These are phyloP conservation scores for Podaxis sp. DNA, from an alignment of 768 basidiomycete species.

Conservation along the genomic window DNA sequence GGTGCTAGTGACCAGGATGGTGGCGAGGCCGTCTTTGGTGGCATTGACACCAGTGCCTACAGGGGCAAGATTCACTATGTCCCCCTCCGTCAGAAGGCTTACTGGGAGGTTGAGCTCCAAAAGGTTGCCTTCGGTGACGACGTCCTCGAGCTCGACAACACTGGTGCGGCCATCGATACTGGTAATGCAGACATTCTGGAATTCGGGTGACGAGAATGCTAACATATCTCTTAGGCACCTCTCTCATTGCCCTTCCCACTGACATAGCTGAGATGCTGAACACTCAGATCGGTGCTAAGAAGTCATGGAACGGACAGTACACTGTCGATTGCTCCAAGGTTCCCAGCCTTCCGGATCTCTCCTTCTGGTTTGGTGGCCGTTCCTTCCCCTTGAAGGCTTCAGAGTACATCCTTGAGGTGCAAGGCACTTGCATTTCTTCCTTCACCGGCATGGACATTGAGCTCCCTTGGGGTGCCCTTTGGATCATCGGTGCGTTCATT, in stretches of 20 bases:
- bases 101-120: conserved; percentile 97
- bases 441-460: conserved; percentile 94
- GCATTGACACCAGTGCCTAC: conserved; percentile 77
- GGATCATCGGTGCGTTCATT: conserved; percentile 75
- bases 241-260: conserved; percentile 88
- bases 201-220: not conserved
- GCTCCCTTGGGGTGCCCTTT: conserved; percentile 73
- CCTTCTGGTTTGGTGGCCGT: conserved; percentile 82
- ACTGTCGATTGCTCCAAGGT: conserved; percentile 87
- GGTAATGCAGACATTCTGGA: conserved; percentile 39
- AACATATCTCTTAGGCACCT: conserved; percentile 62
- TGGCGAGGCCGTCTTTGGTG: conserved; percentile 91
- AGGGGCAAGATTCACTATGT: conserved; percentile 81
- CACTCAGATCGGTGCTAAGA: conserved; percentile 89
- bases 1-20: conserved; percentile 86
- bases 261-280: conserved; percentile 99
- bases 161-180: conserved; percentile 91
- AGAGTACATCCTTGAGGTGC: conserved; percentile 90
- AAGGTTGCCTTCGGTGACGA: conserved; percentile 86
- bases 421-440: conserved; percentile 90
- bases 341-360: conserved; percentile 77
- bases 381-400: conserved; percentile 74
- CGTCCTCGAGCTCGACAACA: conserved; percentile 85
- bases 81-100: conserved; percentile 92
- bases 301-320: conserved; percentile 96